Conservation (phyloP, 2,329 filamentous ascomycete genomes). For the Hypoxylon sp. region DNA sequence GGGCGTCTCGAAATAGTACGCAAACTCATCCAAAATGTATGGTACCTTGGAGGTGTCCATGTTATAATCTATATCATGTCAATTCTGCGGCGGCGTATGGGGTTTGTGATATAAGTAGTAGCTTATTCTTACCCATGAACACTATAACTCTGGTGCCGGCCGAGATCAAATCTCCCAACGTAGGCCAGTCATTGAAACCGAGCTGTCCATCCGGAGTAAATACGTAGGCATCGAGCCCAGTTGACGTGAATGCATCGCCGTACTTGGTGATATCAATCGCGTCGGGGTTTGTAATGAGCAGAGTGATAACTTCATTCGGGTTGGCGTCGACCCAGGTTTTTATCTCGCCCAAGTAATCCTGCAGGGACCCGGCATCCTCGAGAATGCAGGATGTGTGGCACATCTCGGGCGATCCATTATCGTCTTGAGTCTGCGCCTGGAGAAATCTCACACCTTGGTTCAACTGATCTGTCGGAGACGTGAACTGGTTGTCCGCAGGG, state of each 20-base stretch:
- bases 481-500: constrained; percentile 67
- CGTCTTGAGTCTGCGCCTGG: constrained; percentile 69
- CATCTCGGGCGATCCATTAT: constrained; percentile 61
- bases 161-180: constrained; percentile 70
- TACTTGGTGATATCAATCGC: constrained; percentile 64
- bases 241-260: constrained; percentile 60
- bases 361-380: constrained; percentile 66
- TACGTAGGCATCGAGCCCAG: constrained; percentile 64
- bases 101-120: no score
- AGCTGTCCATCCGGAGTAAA: constrained; percentile 59
- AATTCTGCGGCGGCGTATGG: no score
- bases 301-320: constrained; percentile 67
- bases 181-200: constrained; percentile 70
- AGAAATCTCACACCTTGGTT: constrained; percentile 70
- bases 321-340: constrained; percentile 68
- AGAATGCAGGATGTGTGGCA: constrained; percentile 71
- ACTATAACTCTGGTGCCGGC: constrained; percentile 70
- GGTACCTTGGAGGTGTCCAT: constrained; percentile 59
- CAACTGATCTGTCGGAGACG: constrained; percentile 66
- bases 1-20: constrained; percentile 76
- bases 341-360: constrained; percentile 63
- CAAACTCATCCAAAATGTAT: constrained; percentile 71
- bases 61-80: constrained; percentile 63
- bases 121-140: constrained; percentile 67
- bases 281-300: constrained; percentile 71